phyloP scores from a whole-genome alignment of 2,329 filamentous ascomycete species.

The Ophiostoma australiae region DNA sequence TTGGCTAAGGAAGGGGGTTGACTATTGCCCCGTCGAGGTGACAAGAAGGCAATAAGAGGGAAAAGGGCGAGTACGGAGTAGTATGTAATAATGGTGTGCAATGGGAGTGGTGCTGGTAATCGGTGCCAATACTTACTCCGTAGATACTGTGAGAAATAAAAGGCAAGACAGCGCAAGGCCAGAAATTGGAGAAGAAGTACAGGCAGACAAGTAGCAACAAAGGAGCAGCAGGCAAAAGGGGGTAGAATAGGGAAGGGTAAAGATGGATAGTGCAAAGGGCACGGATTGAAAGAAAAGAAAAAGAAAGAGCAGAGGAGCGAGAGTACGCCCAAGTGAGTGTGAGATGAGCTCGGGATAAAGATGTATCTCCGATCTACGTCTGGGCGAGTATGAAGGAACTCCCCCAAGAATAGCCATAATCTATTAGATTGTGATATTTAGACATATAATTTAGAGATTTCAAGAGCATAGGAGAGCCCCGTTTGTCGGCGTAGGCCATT shows the following conservation, averaged over 20 bases:
- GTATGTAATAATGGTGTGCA: background rate
- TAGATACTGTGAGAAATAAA: background rate
- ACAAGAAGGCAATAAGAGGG: background rate
- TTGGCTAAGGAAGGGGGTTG: background rate
- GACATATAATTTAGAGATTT: background rate
- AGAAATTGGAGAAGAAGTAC: background rate
- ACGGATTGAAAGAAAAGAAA: background rate
- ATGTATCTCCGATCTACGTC: slow-evolving; percentile 17
- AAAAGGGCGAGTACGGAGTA: background rate
- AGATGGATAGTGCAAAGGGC: background rate
- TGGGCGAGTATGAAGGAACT: background rate
- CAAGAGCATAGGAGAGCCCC: background rate
- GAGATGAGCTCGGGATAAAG: slow-evolving; percentile 17
- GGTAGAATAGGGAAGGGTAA: background rate
- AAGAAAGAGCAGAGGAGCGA: background rate
- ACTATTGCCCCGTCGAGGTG: slow-evolving; percentile 1
- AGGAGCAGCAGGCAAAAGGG: background rate
- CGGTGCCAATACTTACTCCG: background rate
- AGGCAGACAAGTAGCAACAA: background rate
- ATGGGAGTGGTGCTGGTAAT: slow-evolving; percentile 8
- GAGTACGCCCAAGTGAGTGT: background rate
- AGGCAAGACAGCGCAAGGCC: background rate
- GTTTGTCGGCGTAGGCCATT: background rate
- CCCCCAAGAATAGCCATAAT: background rate
- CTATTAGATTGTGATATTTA: background rate